Evolutionary conservation across 2,329 filamentous ascomycete species (phyloP).

Genomic region (Endoconidiophora laricicola): DNA sequence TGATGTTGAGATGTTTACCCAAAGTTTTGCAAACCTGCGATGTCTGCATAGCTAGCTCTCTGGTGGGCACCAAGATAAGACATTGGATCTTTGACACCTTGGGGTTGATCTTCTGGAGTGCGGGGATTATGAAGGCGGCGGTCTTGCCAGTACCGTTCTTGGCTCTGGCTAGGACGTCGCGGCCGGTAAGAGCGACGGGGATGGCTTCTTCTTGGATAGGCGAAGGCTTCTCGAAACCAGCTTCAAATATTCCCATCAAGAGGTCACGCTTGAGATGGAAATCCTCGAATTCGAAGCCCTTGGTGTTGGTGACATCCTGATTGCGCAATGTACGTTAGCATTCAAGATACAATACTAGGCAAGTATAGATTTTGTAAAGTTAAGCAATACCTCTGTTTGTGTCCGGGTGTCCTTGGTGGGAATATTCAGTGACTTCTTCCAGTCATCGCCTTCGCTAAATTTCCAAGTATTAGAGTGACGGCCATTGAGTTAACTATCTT

Average conservation of each 20-base stretch:
- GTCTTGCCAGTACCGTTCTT: conserved; percentile 99
- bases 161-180: conserved; percentile 87
- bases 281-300: conserved; percentile 93
- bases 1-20: conserved; percentile 90
- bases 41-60: conserved; percentile 93
- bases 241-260: conserved; percentile 98
- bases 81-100: conserved; percentile 94
- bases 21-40: conserved; percentile 98
- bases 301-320: conserved; percentile 94
- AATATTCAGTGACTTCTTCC: conserved; percentile 57
- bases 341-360: not conserved
- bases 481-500: not conserved
- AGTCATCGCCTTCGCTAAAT: conserved; percentile 38
- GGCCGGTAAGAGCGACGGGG: conserved; percentile 83
- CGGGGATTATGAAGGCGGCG: conserved; percentile 91
- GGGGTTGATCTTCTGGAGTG: conserved; percentile 87
- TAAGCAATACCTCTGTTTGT: conserved; percentile 54
- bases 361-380: not conserved
- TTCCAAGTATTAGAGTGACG: conserved; percentile 17
- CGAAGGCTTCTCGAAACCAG: conserved; percentile 95
- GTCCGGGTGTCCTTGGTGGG: conserved; percentile 60
- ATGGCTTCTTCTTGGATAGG: conserved; percentile 99
- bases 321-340: conserved; percentile 8
- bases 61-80: conserved; percentile 86
- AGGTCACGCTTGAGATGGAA: conserved; percentile 89